A percentile compares a stretch with the other conserved stretches of the same genome.
phyloP scores from a whole-genome alignment of 768 basidiomycete species.

The Jaapia argillacea region DNA sequence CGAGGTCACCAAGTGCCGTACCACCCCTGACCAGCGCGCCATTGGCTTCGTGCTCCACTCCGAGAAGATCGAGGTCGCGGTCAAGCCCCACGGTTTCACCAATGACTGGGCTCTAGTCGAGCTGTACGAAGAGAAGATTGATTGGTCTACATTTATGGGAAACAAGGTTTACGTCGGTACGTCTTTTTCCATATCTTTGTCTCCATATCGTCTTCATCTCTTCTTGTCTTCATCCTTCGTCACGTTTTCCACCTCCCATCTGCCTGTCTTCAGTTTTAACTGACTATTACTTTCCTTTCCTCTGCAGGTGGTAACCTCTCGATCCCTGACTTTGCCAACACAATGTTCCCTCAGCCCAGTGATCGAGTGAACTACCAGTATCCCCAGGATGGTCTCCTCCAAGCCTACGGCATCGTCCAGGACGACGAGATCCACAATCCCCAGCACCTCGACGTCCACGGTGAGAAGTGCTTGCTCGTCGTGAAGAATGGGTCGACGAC shows the following conservation, averaged over 20 bases:
- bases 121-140: slow-evolving; percentile 19
- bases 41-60: slow-evolving; percentile 24
- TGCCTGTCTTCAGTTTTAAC: not conserved
- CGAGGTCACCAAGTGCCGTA: slow-evolving; percentile 17
- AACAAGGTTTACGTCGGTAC: slow-evolving; percentile 18
- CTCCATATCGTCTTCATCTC: not conserved
- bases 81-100: slow-evolving; percentile 17
- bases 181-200: slow-evolving; percentile 3
- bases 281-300: not conserved
- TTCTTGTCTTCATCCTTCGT: no score
- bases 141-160: slow-evolving; percentile 23
- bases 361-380: slow-evolving; percentile 11
- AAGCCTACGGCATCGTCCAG: slow-evolving; percentile 8
- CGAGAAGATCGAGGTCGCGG: slow-evolving; percentile 16
- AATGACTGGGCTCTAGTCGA: slow-evolving; percentile 25
- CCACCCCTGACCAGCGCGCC: slow-evolving; percentile 15
- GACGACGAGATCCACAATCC: slow-evolving; percentile 13
- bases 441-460: slow-evolving; percentile 11
- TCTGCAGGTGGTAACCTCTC: slow-evolving; percentile 6
- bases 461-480: slow-evolving; percentile 13
- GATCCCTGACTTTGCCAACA: slow-evolving; percentile 2
- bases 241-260: no score
- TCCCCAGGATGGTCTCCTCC: slow-evolving; percentile 14
- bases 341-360: slow-evolving; percentile 7
- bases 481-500: slow-evolving; percentile 16